Conservation (phyloP, 305 asterid genomes). For the Rubia tinctorum region DNA sequence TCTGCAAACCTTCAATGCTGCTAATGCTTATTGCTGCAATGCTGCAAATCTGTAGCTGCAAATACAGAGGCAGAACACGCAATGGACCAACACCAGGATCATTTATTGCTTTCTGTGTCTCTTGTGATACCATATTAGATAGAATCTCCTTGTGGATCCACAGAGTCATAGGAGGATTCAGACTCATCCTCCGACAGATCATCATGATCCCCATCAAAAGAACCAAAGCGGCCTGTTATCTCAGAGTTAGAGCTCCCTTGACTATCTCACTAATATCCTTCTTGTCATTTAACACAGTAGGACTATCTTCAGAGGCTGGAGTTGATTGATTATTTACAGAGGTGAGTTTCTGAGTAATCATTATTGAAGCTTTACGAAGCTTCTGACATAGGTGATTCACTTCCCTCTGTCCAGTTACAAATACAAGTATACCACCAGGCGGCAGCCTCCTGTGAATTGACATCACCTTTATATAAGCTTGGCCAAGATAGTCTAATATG, state of each 20-base stretch:
- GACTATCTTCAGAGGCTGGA: conserved; percentile 34
- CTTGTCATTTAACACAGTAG: conserved; percentile 42
- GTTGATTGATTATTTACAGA: conserved; percentile 29
- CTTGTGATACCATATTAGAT: neutral
- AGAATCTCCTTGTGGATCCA: neutral
- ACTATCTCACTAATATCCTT: conserved; percentile 63
- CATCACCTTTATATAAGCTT: conserved; percentile 75
- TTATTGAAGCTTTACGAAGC: conserved; percentile 59
- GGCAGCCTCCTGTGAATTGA: conserved; percentile 92
- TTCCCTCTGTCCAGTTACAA: conserved; percentile 94
- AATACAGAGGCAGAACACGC: conserved; percentile 1
- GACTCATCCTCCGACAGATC: too few relatives aligned
- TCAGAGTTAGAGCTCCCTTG: conserved; percentile 37
- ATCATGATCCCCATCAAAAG: too few relatives aligned
- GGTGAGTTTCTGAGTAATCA: conserved; percentile 34
- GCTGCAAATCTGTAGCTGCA: too few relatives aligned
- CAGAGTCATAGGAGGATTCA: too few relatives aligned
- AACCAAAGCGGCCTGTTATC: too few relatives aligned
- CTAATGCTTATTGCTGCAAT: too few relatives aligned
- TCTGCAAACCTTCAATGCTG: too few relatives aligned
- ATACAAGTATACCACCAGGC: conserved; percentile 92
- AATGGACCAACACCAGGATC: neutral
- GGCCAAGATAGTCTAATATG: conserved; percentile 87
- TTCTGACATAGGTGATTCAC: conserved; percentile 78
- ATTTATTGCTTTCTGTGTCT: neutral